Percentiles rank a stretch among this genome's conserved stretches.
These are phyloP conservation scores for Magnaporthales sp. DNA, from an alignment of 2,329 filamentous ascomycete genomes.

Conservation along the genomic window DNA sequence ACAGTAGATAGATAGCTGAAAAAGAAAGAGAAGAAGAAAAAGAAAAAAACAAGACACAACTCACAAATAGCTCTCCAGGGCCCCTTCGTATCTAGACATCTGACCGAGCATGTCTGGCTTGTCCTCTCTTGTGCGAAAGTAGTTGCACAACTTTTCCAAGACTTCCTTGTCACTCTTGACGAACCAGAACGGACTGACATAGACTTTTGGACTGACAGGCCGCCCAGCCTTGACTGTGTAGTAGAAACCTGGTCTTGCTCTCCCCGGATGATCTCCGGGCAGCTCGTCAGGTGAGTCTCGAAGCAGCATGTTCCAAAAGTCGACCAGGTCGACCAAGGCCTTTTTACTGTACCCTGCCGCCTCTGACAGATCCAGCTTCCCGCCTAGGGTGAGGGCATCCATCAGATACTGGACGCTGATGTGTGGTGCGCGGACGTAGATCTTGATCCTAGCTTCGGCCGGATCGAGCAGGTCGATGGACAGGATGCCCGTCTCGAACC, in stretches of 20 bases:
- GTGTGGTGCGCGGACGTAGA: constrained; percentile 14
- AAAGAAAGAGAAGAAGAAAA: neutral
- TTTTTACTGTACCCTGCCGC: constrained; percentile 3
- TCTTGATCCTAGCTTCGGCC: constrained; percentile 13
- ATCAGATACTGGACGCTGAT: constrained; percentile 15
- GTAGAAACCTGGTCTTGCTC: constrained; percentile 16
- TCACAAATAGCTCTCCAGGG: constrained; percentile 11
- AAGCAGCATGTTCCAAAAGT: constrained; percentile 16
- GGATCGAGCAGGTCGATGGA: constrained; percentile 15
- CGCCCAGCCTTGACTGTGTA: constrained; percentile 15
- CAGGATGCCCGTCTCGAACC: constrained; percentile 16
- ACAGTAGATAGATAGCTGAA: neutral
- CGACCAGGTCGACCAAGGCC: constrained; percentile 13
- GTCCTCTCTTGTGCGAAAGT: constrained; percentile 13
- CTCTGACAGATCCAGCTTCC: constrained; percentile 10
- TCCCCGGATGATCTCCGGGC: constrained; percentile 11
- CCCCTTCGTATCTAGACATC: constrained; percentile 15
- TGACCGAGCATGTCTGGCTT: constrained; percentile 1
- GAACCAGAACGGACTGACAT: constrained; percentile 14
- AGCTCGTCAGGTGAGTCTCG: constrained; percentile 13
- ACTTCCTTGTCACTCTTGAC: constrained; percentile 16
- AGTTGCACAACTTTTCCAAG: constrained; percentile 12
- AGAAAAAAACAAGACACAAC: neutral
- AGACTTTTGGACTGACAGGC: constrained; percentile 14
- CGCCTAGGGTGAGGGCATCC: constrained; percentile 16